Evolutionary conservation across 2,329 filamentous ascomycete genomes (phyloP).

Genomic region (Rugonectria rugulosa): DNA sequence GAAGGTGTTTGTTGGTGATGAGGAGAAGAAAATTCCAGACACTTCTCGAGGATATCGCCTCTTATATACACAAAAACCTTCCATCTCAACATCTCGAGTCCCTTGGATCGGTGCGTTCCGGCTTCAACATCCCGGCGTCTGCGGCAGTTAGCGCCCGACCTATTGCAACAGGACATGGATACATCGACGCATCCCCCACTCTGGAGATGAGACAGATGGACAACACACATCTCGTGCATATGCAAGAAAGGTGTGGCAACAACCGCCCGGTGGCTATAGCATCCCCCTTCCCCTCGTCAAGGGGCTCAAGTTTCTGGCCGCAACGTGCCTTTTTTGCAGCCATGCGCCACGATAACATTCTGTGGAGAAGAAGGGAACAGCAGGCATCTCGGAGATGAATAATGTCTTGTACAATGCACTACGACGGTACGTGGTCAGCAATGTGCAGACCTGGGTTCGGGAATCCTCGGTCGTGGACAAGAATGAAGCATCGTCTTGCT

Average conservation of each 20-base stretch:
- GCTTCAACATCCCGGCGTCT: not conserved
- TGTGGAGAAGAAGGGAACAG: not conserved
- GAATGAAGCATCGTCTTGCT: not conserved
- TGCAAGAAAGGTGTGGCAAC: not conserved
- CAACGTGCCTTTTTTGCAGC: not conserved
- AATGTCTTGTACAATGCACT: not conserved
- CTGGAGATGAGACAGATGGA: not conserved
- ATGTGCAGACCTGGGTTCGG: not conserved
- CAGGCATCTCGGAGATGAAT: not conserved
- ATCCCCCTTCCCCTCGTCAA: too few relatives aligned
- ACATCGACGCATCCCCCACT: not conserved
- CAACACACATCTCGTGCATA: not conserved
- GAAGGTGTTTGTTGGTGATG: conserved; percentile 16
- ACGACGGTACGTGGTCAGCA: not conserved
- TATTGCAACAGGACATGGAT: not conserved
- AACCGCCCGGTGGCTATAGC: not conserved
- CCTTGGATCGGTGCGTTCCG: not conserved
- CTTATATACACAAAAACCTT: not conserved
- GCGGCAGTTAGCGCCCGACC: not conserved
- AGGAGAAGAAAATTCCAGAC: conserved; percentile 5
- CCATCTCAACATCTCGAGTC: too few relatives aligned
- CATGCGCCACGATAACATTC: not conserved
- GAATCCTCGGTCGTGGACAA: not conserved
- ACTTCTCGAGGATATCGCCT: not conserved
- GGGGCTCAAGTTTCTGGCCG: not conserved